Evolutionary conservation across 2,329 filamentous ascomycete genomes (phyloP), one percentile per base, ranked within the genome.

Genomic region (Venturia aucupariae): DNA sequence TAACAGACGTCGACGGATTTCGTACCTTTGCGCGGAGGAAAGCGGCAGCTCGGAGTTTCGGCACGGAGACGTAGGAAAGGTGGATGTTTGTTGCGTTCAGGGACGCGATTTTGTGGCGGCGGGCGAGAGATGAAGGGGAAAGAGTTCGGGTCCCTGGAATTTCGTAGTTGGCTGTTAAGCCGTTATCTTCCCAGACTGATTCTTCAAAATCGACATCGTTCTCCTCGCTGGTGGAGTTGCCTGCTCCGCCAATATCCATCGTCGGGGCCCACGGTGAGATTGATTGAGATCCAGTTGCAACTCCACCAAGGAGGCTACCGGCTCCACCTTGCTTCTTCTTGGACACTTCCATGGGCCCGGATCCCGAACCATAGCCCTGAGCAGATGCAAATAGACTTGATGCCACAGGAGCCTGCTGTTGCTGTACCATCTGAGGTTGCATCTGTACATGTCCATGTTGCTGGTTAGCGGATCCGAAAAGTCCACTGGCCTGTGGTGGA

Each of bases 101-200:
- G 60, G 82, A 80, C 1, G 82, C 81, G 59, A 88, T 82, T 44
- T 84, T 84, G 71, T 87, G 85, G 30, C 76, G 73, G 10, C 76
- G 71, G 0, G 78, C 74, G 0, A 78, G 79, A 38, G 77, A 75
- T 19, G 78, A 80, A 1, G 85, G 82, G 0, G 75, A 70, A 4
- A 88, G 76, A 0, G 84, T 85, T 72, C 85, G 86, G 39, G 77
- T 69, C 0, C 81, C 82, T 0, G 84, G 83, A 0, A 87, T 77
- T 64, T 86, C 84, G 71, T 87, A 87, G 1, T 81, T 84, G 0
- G 82, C 81, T 0, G 84, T 86, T 63, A 87, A 75, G 5, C 84
- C 85, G 0, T 79, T 81, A 68, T 87, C 84, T 66, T 85, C 83
- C 67, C 84, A 79, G 5, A 78, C 72, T 0, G 82, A 82, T 65